These are phyloP conservation scores for Garcia nutans DNA, from an alignment of 345 rosid genomes.

Conservation along the genomic window DNA sequence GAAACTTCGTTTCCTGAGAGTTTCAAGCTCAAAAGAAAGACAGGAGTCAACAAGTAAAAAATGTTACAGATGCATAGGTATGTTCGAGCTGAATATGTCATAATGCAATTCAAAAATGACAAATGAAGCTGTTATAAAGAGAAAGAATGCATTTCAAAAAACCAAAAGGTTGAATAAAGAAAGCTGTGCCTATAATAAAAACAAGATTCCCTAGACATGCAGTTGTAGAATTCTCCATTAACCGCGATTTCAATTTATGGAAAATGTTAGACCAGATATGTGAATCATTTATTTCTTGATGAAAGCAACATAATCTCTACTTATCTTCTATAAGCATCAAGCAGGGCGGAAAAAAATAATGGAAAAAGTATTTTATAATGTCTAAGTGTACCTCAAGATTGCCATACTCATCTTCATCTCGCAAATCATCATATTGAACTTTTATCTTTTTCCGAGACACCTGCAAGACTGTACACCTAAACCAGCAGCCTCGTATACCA, in stretches of 20 bases:
- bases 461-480: slow-evolving; percentile 76
- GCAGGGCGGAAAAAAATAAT: not conserved
- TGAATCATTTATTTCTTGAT: not conserved
- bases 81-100: not conserved
- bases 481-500: slow-evolving; percentile 98
- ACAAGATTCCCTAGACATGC: not conserved
- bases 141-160: not conserved
- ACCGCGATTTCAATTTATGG: too few relatives aligned
- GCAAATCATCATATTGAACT: slow-evolving; percentile 82
- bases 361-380: slow-evolving; percentile 3
- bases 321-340: not conserved
- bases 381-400: slow-evolving; percentile 76
- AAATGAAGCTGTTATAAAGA: not conserved
- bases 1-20: slow-evolving; percentile 11
- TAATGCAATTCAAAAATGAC: not conserved
- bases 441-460: slow-evolving; percentile 64
- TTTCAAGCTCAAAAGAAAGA: not conserved
- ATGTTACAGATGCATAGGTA: not conserved
- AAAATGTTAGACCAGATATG: not conserved
- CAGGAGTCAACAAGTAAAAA: not conserved
- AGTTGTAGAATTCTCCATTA: too few relatives aligned
- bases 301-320: not conserved
- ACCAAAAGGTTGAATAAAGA: not conserved
- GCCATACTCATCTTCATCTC: slow-evolving; percentile 73
- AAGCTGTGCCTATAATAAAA: not conserved